Evolutionary conservation across 2,329 filamentous ascomycete genomes (phyloP).

Genomic region (Dactylellina sp.): DNA sequence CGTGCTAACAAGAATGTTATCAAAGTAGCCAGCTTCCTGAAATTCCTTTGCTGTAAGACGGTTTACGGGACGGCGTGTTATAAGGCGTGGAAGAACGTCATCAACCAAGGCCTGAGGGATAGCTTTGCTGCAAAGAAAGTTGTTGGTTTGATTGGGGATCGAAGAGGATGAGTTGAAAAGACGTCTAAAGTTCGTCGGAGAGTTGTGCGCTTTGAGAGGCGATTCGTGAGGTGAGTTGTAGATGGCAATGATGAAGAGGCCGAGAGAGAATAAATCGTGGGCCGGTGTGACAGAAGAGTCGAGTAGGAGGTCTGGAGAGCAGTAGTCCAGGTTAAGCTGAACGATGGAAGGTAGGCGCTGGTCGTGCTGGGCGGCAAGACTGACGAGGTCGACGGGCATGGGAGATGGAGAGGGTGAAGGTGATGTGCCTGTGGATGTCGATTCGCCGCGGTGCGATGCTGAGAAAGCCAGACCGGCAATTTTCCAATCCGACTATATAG

Average conservation of each 20-base stretch:
- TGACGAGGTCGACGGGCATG: conserved; percentile 51
- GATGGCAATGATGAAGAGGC: conserved; percentile 85
- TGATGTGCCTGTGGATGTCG: conserved; percentile 73
- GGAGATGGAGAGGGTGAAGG: conserved; percentile 76
- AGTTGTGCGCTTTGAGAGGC: conserved; percentile 83
- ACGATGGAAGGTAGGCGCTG: conserved; percentile 82
- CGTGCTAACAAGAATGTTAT: conserved; percentile 95
- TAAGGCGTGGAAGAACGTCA: conserved; percentile 83
- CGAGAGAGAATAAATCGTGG: conserved; percentile 93
- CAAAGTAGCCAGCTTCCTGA: conserved; percentile 94
- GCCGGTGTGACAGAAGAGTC: conserved; percentile 86
- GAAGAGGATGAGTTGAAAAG: conserved; percentile 82
- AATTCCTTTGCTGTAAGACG: conserved; percentile 90
- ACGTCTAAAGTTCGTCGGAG: conserved; percentile 84
- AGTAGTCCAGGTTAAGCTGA: conserved; percentile 91
- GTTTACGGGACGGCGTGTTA: conserved; percentile 87
- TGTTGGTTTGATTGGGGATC: conserved; percentile 82
- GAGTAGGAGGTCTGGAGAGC: conserved; percentile 92
- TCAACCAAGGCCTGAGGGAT: conserved; percentile 81
- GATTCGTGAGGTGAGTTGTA: conserved; percentile 96
- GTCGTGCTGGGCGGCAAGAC: conserved; percentile 73
- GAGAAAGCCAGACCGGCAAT: conserved; percentile 91
- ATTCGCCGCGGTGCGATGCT: conserved; percentile 81
- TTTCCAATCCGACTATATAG: conserved; percentile 88
- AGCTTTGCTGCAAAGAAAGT: conserved; percentile 82